These are phyloP conservation scores for Colletotrichum spaethianum DNA, from an alignment of 2,329 filamentous ascomycete species.

Conservation along the genomic window DNA sequence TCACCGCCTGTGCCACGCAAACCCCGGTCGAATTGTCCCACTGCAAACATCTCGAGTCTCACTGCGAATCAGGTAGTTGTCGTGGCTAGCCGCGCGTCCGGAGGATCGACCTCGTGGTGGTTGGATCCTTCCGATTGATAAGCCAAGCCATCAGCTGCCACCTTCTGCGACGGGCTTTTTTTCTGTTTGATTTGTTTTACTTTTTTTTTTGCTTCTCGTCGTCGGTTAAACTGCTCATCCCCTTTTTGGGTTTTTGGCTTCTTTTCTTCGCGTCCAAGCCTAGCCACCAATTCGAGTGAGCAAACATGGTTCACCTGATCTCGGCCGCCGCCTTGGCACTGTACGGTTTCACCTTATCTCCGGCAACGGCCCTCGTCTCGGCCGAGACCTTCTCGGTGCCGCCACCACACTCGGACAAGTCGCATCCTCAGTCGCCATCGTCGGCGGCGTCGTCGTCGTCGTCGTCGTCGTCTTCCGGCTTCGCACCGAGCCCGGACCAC, in stretches of 20 bases:
- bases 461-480: conserved; percentile 5
- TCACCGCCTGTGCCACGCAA: conserved; percentile 9
- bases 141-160: conserved; percentile 13
- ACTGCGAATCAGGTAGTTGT: conserved; percentile 32
- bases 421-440: not conserved
- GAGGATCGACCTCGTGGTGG: not conserved
- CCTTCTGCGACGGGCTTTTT: not conserved
- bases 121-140: conserved; percentile 22
- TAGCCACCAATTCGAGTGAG: not conserved
- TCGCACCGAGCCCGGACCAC: conserved; percentile 52
- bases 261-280: not conserved
- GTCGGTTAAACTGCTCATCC: not conserved
- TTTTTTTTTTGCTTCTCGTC: too few species aligned
- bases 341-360: conserved; percentile 4
- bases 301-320: not conserved
- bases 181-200: too few species aligned
- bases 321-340: conserved; percentile 28
- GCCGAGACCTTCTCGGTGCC: conserved; percentile 25
- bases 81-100: conserved; percentile 22
- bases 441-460: not conserved
- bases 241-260: not conserved
- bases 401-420: not conserved
- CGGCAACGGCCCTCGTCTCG: conserved; percentile 8
- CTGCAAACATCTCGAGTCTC: conserved; percentile 37
- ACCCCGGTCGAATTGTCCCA: conserved; percentile 18